Base-by-base conservation (phyloP, 2,329 filamentous ascomycete species). In the Huntiella decipiens region DNA sequence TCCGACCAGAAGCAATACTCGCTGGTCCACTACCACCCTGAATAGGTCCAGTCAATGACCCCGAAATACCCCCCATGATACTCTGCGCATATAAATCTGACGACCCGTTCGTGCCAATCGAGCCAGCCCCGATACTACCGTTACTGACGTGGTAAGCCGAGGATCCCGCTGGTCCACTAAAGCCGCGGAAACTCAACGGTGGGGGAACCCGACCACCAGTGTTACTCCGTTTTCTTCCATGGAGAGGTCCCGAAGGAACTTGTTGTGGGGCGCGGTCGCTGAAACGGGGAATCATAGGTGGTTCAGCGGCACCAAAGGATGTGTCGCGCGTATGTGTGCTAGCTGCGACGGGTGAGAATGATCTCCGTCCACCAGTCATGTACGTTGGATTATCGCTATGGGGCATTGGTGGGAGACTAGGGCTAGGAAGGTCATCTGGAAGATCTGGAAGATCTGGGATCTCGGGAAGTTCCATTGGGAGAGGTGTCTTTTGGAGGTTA, bases 211-310 rank as follows among this genome's bases (percentile, higher is more conserved):
- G 77, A 4, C 84, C 80, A 8, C 82, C 82, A 0, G 87, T 94
- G 56, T 88, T 92, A 64, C 86, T 94, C 51, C 87, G 73, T 64
- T 92, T 93, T 50, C 88, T 79, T 5, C 77, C 77, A 58, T 95
- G 87, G 0, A 68, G 58, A 39, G 61, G 57, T 3, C 56, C 58
- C 22, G 19, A 12, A 22, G 39, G 39, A 3, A 31, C 17, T 31
- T 64, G 62, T 51, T 61, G 63, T 15, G 15, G 22, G 5, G 66
- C 67, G 12, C 73, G 66, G 28, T 78, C 75, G 36, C 45, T 48
- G 62, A 82, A 82, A 4, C 82, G 75, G 3, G 79, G 78, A 39
- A 87, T 78, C 50, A 73, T 65, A 0, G 82, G 82, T 34, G 82
- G 78, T 52, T 82, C 77, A 0, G 82, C 82, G 12, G 75, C 70